These are phyloP conservation scores for Albugo laibachii DNA, from an alignment of 352 stramenopile species.

Conservation along the genomic window DNA sequence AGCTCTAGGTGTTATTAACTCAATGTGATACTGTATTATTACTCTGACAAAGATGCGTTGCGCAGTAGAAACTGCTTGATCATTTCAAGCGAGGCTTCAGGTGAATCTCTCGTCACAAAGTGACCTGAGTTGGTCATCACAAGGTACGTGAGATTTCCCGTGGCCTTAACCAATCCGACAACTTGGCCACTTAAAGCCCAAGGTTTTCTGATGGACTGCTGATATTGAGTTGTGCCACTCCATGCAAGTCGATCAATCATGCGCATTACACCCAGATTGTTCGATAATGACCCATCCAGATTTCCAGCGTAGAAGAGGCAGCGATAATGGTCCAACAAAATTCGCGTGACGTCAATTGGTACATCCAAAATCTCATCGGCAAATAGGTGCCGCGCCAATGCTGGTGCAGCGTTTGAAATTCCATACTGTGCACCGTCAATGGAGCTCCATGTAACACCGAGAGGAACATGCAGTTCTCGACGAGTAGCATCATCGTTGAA, in stretches of 20 bases:
- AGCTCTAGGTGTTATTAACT: no score
- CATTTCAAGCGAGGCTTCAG: constrained; percentile 53
- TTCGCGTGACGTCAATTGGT: constrained; percentile 47
- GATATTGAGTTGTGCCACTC: constrained; percentile 43
- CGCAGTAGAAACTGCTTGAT: constrained; percentile 40
- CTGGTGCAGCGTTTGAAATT: constrained; percentile 22
- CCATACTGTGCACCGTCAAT: constrained; percentile 39
- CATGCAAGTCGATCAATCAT: constrained; percentile 67
- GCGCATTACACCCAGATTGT: constrained; percentile 51
- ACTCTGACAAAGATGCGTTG: no score
- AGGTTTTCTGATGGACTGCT: constrained; percentile 24
- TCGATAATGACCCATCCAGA: constrained; percentile 66
- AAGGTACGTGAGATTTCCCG: constrained; percentile 64
- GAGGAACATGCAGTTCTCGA: constrained; percentile 69
- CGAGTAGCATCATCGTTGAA: constrained; percentile 65
- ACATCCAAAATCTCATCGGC: constrained; percentile 64
- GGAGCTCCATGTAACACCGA: constrained; percentile 37
- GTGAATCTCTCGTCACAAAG: constrained; percentile 48
- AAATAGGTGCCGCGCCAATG: constrained; percentile 46
- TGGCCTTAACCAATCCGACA: constrained; percentile 41
- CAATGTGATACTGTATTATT: no score
- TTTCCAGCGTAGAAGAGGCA: constrained; percentile 73
- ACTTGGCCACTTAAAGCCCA: constrained; percentile 41
- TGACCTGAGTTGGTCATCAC: constrained; percentile 66
- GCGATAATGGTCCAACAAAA: constrained; percentile 66